Evolutionary conservation across 768 basidiomycete genomes (phyloP).

Genomic region (Lentinula boryana): DNA sequence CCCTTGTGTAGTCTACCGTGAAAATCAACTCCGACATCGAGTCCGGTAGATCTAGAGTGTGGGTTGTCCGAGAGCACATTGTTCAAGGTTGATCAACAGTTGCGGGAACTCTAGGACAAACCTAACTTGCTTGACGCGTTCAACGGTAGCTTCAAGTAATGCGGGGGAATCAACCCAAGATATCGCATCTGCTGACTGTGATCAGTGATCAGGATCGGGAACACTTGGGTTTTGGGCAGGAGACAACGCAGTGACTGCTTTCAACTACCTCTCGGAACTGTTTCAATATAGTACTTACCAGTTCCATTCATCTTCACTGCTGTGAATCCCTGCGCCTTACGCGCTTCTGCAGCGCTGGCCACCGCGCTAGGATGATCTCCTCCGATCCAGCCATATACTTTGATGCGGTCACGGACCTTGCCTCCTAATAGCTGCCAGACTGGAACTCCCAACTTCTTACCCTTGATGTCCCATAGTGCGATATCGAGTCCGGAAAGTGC

Average conservation of each 20-base stretch:
- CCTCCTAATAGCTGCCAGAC: conserved; percentile 67
- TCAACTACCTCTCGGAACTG: neutral
- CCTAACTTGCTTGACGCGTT: conserved; percentile 46
- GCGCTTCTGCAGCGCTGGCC: conserved; percentile 39
- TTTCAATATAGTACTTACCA: conserved; percentile 25
- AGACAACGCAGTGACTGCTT: neutral
- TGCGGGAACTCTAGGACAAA: conserved; percentile 9
- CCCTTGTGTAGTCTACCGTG: conserved; percentile 66
- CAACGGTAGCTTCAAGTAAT: conserved; percentile 42
- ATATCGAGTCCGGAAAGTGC: conserved; percentile 61
- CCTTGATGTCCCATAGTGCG: conserved; percentile 74
- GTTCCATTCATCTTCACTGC: conserved; percentile 73
- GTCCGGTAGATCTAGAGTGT: conserved; percentile 29
- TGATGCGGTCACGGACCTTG: conserved; percentile 53
- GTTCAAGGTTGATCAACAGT: neutral
- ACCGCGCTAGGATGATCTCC: conserved; percentile 52
- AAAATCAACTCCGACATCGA: conserved; percentile 67
- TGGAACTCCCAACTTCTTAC: conserved; percentile 64
- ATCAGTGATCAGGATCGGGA: neutral
- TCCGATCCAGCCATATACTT: conserved; percentile 58
- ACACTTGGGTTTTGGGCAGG: neutral
- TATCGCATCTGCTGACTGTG: conserved; percentile 16
- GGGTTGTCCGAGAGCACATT: neutral
- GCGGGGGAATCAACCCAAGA: conserved; percentile 60
- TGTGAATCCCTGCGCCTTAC: conserved; percentile 60